Conservation (phyloP, 495 filamentous ascomycete genomes). For the Tuber magnatum region DNA sequence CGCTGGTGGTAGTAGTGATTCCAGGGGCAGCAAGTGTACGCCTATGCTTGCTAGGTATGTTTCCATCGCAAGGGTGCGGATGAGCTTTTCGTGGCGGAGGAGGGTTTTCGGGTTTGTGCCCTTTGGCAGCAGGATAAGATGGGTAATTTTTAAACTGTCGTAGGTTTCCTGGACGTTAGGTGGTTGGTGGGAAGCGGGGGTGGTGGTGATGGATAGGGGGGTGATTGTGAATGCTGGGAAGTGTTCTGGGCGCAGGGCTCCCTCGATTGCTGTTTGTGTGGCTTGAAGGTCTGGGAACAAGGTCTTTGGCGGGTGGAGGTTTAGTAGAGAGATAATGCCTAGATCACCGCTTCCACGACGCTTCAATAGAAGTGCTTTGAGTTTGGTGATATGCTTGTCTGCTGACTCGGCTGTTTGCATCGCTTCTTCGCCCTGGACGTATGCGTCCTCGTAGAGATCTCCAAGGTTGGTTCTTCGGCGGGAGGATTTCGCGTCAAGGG, state of each 20-base stretch:
- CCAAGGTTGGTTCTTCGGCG: background rate
- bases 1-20: background rate
- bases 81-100: constrained; percentile 19
- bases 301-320: constrained; percentile 18
- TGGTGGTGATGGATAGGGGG: constrained; percentile 1
- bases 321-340: constrained; percentile 25
- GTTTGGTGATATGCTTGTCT: background rate
- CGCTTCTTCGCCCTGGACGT: background rate
- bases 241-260: constrained; percentile 3
- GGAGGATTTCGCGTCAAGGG: background rate
- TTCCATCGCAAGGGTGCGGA: constrained; percentile 23
- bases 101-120: background rate
- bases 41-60: constrained; percentile 25
- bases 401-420: constrained; percentile 11
- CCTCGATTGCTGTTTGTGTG: constrained; percentile 2
- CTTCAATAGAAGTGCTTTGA: constrained; percentile 1
- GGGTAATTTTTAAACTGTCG: background rate
- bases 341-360: constrained; percentile 14
- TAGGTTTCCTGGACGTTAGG: constrained; percentile 19
- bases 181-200: background rate
- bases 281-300: constrained; percentile 17
- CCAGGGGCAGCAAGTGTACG: constrained; percentile 13
- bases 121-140: constrained; percentile 9
- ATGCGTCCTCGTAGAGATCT: constrained; percentile 12
- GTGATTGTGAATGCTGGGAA: constrained; percentile 7